A percentile compares a stretch with the other conserved stretches of the same genome.
Evolutionary conservation across 1,284 basidiomycete species (phyloP).

Genomic region (Rhodotorula sp.): DNA sequence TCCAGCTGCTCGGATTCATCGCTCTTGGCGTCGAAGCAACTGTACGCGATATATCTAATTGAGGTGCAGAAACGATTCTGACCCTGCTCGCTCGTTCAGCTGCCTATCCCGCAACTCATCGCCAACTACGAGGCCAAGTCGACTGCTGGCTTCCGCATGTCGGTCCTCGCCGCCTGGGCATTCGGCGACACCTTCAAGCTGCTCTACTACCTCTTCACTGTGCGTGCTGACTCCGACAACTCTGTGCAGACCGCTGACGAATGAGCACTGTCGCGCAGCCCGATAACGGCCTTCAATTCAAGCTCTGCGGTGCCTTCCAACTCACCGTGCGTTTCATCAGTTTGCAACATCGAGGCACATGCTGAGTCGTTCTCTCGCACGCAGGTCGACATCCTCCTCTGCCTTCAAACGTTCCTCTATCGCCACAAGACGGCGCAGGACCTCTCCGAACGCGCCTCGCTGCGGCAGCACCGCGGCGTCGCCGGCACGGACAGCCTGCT

Average conservation of each 20-base stretch:
- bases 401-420: constrained; percentile 48
- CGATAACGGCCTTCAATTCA: constrained; percentile 55
- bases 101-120: constrained; percentile 58
- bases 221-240: constrained; percentile 46
- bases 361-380: not conserved
- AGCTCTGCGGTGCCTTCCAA: constrained; percentile 47
- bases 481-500: constrained; percentile 34
- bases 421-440: constrained; percentile 46
- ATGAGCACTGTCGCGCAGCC: constrained; percentile 52
- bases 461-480: constrained; percentile 34
- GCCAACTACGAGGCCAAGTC: constrained; percentile 55
- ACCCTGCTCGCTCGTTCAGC: constrained; percentile 19
- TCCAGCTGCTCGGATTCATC: constrained; percentile 54
- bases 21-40: constrained; percentile 58
- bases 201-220: not conserved
- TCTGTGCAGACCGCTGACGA: constrained; percentile 38
- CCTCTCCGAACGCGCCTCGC: constrained; percentile 24
- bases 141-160: constrained; percentile 56
- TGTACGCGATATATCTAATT: constrained; percentile 5
- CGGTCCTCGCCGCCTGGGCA: constrained; percentile 54
- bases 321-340: constrained; percentile 35
- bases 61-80: not conserved
- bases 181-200: constrained; percentile 14
- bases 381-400: constrained; percentile 48
- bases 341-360: not conserved